Evolutionary conservation across 306 rosid species (phyloP), one percentile per base, ranked within the genome.

Genomic region (Sophora flavescens): DNA sequence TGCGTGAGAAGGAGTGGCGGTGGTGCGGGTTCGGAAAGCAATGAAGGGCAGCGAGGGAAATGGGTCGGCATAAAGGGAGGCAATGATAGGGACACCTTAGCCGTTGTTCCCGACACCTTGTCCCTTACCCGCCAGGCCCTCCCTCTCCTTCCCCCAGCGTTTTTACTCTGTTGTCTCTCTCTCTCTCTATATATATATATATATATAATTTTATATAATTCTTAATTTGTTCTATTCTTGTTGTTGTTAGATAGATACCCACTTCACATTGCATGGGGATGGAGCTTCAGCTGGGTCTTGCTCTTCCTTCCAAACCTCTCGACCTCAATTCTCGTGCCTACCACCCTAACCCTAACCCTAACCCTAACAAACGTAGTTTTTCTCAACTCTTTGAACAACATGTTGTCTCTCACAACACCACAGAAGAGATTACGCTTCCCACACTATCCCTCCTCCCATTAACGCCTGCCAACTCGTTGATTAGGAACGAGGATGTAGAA

Each of bases 241-340:
- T 61, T 60, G 57, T 42, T 71, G 11, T 80, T 5, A 16, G 4
- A 3, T 72, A 35, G 39, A 35, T 10, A 8, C 30, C 8, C 63
- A 72, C 62, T 5, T 4, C 10, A 8, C 4, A 58, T 28, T 2
- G 30, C 62, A 30, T 26, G 57, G n/a, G 57, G n/a, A 88, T 90
- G 97, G 96, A 95, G 82, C 97, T 95, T 77, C 96, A 92, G 12
- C 75, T 90, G 2, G 85, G 89, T 62, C 95, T 92, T n/a, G 77
- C 91, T 81, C 96, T 85, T 74, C 63, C 80, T 15, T 48, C 62
- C 73, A 56, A 66, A 2, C 32, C 47, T 11, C 74, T 86, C 48
- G 73, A 87, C 63, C 41, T 75, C 12, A 80, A 81, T 53, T 47
- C 71, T 52, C 47, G 13, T 51, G 45, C 68, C 52, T 38, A 14